Base-by-base conservation (phyloP, 2,329 filamentous ascomycete genomes). In the Gnomoniopsis sp. region DNA sequence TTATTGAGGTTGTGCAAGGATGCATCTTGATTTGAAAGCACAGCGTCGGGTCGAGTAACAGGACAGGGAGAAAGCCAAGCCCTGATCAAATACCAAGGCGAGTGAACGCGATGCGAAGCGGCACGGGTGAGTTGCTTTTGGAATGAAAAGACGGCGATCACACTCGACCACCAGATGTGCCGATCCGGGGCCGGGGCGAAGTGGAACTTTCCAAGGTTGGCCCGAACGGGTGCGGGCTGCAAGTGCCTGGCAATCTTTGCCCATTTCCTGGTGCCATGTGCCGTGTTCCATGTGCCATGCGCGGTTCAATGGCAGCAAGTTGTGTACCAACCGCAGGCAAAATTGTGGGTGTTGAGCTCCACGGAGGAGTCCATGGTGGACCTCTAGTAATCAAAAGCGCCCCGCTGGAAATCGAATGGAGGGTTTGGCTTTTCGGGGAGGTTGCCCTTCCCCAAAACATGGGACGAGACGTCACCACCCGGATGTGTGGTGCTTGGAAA, bases 391-490 rank as follows among this genome's bases (percentile, higher is more conserved):
- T 7, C 7, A 36, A 7, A 36, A 15, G 7, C 34, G 15, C 34
- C n/a, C 3, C 23, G 19, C 11, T 17, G 14, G 49, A 19, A 34
- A n/a, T 12, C 23, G 44, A 34, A 33, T 38, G 44, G 53, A n/a
- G 41, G 41, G 22, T 43, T 48, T 23, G 41, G 44, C 23, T 23
- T 19, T 36, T n/a, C 19, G 48, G 53, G 52, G 43, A n/a, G n/a
- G n/a, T n/a, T n/a, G n/a, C n/a, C 26, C 34, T 56, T 53, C 33
- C 34, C 22, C 43, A 34, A 58, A 43, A 61, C 50, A 58, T 52
- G 55, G 55, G 55, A 61, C 52, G 56, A 61, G 49, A 50, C 56
- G 52, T 58, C 52, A 53, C 53, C 14, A n/a, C n/a, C n/a, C n/a
- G n/a, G n/a, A n/a, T n/a, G n/a, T 46, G 52, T 26, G 38, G 23